A percentile compares a stretch with the other conserved stretches of the same genome.
These are phyloP conservation scores for Sporopachydermia lactativora DNA, from an alignment of 805 yeast species.

Conservation along the genomic window DNA sequence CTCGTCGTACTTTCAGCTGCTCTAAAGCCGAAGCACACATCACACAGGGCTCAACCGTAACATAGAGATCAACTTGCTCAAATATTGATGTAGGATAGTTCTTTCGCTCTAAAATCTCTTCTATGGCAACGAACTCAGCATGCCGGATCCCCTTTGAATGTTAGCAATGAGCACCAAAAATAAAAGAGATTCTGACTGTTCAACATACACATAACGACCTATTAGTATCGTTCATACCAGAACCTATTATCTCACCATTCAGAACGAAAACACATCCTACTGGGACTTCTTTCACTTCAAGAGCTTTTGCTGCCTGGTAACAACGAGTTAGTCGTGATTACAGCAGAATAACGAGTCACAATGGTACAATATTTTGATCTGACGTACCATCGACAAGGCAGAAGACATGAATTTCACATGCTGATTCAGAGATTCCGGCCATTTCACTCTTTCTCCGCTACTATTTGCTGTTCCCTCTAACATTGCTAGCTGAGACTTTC, in stretches of 20 bases:
- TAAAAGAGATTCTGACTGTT: neutral
- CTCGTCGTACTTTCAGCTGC: slow-evolving; percentile 60
- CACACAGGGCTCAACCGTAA: slow-evolving; percentile 94
- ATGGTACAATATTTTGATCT: neutral
- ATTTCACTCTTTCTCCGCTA: slow-evolving; percentile 21
- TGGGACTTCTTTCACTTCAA: slow-evolving; percentile 63
- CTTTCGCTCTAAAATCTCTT: slow-evolving; percentile 26
- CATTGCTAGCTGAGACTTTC: slow-evolving; percentile 23
- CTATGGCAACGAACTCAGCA: slow-evolving; percentile 82
- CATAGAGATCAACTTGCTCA: slow-evolving; percentile 55
- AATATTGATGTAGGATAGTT: slow-evolving; percentile 24
- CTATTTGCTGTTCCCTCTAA: slow-evolving; percentile 18
- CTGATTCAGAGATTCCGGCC: slow-evolving; percentile 7
- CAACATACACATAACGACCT: slow-evolving; percentile 42
- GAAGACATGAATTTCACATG: slow-evolving; percentile 18
- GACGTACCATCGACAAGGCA: slow-evolving; percentile 18
- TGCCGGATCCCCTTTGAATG: slow-evolving; percentile 58
- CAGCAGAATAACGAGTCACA: slow-evolving; percentile 5
- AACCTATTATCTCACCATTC: slow-evolving; percentile 40
- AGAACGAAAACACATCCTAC: slow-evolving; percentile 68
- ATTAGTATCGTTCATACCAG: slow-evolving; percentile 81
- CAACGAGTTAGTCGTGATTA: slow-evolving; percentile 11
- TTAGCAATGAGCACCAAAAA: too few species aligned
- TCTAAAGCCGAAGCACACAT: slow-evolving; percentile 93
- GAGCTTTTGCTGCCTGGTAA: slow-evolving; percentile 44